These are phyloP conservation scores for Taiozyma sp. DNA, from an alignment of 1,139 yeast species.

Conservation along the genomic window DNA sequence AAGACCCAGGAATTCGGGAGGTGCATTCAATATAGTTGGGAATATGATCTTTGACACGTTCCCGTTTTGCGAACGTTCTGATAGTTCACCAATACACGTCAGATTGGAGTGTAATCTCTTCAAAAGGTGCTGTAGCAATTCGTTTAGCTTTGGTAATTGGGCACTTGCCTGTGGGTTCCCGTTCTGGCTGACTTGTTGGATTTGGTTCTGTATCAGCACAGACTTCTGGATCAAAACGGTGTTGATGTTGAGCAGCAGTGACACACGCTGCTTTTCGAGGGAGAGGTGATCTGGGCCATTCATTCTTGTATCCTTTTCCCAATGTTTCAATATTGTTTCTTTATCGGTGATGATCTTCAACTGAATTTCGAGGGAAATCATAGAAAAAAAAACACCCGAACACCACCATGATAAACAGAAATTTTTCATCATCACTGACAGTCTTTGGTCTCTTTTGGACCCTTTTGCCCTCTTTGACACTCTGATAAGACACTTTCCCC, in stretches of 20 bases:
- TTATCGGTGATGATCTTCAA: too few species aligned
- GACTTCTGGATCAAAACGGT: constrained; percentile 22
- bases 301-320: background rate
- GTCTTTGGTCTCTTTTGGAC: too few species aligned
- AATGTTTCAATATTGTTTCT: too few species aligned
- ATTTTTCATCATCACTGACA: background rate
- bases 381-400: constrained; percentile 1
- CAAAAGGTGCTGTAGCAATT: constrained; percentile 19
- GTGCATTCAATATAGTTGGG: constrained; percentile 21
- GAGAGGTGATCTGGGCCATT: constrained; percentile 4
- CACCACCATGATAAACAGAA: background rate
- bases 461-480: background rate
- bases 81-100: constrained; percentile 24
- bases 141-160: constrained; percentile 16
- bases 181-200: constrained; percentile 2
- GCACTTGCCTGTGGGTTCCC: constrained; percentile 7
- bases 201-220: constrained; percentile 15
- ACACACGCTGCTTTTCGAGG: constrained; percentile 20
- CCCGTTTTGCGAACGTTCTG: constrained; percentile 19
- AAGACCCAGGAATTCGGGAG: constrained; percentile 21
- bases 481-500: background rate
- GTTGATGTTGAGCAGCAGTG: constrained; percentile 20
- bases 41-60: constrained; percentile 14
- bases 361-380: too few species aligned
- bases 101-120: constrained; percentile 24